Evolutionary conservation across 495 filamentous ascomycete genomes (phyloP), one percentile per base, ranked within the genome.

Genomic region (Letharia columbiana): DNA sequence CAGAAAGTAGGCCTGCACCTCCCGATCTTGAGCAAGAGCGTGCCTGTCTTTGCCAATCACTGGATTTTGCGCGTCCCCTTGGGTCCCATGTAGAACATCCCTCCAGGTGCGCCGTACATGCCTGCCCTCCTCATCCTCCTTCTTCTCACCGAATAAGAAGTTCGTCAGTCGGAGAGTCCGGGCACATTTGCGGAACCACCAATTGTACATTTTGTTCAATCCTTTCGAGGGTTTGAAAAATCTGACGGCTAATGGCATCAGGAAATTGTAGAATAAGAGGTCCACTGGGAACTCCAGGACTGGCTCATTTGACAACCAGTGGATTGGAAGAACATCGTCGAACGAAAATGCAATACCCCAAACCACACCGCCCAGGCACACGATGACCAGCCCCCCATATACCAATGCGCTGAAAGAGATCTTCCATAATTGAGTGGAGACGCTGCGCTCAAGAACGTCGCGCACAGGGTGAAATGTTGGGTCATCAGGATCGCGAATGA

Each of bases 401-500:
- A 99, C 94, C 47, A 99, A 81, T 39, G 92, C 95, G 69, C 91
- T 96, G 70, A 97, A 97, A 2, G 90, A 83, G 44, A 99, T 99
- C 78, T 99, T 99, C 41, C 93, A 87, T 15, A 99, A 84, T 75
- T 99, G 94, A 1, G 91, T 96, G 10, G 89, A 84, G 52, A 99
- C 90, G 71, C 86, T 96, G 41, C 95, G 86, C 74, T 99, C 95
- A 23, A 99, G 83, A 10, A 99, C 94, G 77, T 99, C 94, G 28
- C 94, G 88, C 23, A 99, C 92, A 2, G 94, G 94, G 73, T 99
- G 94, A 75, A 99, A 98, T 20, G 91, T 97, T 44, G 94, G 94
- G 75, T 99, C 94, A 77, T 99, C 95, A 17, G 94, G 94, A 76
- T 99, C 94, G 54, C 94, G 89, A 70, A 99, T 98, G 76, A 99